phyloP scores from a whole-genome alignment of 306 rosid genomes.

The Lathyrus oleraceus region DNA sequence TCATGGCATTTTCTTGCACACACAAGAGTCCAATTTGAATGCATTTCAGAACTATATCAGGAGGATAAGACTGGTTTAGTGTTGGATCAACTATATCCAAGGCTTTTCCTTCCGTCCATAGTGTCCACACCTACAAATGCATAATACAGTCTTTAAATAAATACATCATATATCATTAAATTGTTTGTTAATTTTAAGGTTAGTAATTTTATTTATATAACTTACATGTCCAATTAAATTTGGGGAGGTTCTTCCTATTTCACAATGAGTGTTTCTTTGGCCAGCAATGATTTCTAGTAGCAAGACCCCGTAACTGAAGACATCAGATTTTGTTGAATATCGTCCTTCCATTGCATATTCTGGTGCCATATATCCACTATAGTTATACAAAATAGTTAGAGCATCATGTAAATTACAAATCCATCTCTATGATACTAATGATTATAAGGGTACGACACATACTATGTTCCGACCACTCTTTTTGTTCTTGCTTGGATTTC shows the following conservation, averaged over 20 bases:
- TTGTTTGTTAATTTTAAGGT: neutral
- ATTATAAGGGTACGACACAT: no score
- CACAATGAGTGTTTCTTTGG: constrained; percentile 26
- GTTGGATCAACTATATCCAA: constrained; percentile 47
- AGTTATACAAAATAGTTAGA: no score
- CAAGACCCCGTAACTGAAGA: constrained; percentile 50
- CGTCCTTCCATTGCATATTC: no score
- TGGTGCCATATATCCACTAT: no score
- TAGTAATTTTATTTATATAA: neutral
- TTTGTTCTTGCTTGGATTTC: constrained; percentile 41
- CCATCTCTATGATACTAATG: no score
- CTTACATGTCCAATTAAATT: constrained; percentile 44
- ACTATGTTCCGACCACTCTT: constrained; percentile 57
- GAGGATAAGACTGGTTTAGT: constrained; percentile 21
- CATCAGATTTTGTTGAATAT: no score
- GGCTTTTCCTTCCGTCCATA: constrained; percentile 53
- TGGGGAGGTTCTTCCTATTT: constrained; percentile 10
- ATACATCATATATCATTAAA: neutral
- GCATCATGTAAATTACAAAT: no score
- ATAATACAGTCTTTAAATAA: neutral
- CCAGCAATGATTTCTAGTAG: constrained; percentile 40
- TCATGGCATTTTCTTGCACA: constrained; percentile 45
- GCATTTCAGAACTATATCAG: constrained; percentile 45
- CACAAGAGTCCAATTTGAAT: constrained; percentile 55
- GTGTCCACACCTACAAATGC: constrained; percentile 55